Evolutionary conservation across 73 alveolate genomes (phyloP), one percentile per base, ranked within the genome.

Genomic region (Blepharisma stoltei): DNA sequence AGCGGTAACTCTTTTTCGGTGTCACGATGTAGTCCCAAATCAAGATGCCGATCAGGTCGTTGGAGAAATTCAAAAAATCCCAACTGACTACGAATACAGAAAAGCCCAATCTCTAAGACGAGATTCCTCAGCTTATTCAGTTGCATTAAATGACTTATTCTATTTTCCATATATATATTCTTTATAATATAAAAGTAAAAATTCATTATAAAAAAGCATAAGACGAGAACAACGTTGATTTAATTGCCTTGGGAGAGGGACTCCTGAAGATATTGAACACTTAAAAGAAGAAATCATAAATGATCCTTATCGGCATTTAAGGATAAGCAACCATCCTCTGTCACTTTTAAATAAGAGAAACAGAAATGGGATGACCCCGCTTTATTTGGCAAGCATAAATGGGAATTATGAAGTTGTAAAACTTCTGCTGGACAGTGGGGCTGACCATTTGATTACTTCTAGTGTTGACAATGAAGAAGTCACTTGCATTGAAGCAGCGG

Each of bases 321-420:
- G 79, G 47, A 76, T 41, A n/a, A 25, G 71, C 6, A 32, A 20
- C 1, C 78, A 76, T 80, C 79, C 84, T 11, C 67, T 80, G 11
- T 6, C 78, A 20, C 66, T 80, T n/a, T 41, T 25, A 1, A 80
- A 80, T 54, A 80, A 73, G 67, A 80, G 79, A 48, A 80, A 80
- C 79, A 23, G 32, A 50, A 75, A 80, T 37, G 87, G 87, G 6
- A 23, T 55, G 60, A 88, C 95, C 23, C 95, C 95, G 8, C 67
- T 88, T 9, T 86, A 86, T 81, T 76, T 88, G 6, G 95, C 95
- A 21, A 82, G 90, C 41, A 18, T 45, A 67, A 27, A 79, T 48
- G 95, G 93, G n/a, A 65, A 81, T 55, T 46, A 81, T 6, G 86
- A 76, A 8, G 71, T 85, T 52, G 88, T 84, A 23, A 21, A 70